Conservation (phyloP, 2,329 filamentous ascomycete genomes). For the Gyromitra esculenta region DNA sequence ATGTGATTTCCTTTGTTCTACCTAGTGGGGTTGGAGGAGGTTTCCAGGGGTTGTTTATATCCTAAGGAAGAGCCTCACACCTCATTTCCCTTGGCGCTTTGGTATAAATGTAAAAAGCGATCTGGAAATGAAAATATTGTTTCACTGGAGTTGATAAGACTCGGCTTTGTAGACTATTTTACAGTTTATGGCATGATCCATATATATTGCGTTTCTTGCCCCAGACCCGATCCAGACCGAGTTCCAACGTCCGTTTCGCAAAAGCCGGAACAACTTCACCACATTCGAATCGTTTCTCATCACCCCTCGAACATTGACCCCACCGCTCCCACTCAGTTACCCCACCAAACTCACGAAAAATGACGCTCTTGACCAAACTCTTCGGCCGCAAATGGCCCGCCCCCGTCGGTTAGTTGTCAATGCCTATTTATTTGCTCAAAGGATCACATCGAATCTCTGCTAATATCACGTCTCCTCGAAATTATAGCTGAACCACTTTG, state of each 20-base stretch:
- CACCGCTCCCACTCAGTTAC: slow-evolving; percentile 39
- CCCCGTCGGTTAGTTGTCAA: slow-evolving; percentile 73
- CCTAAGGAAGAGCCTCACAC: slow-evolving; percentile 34
- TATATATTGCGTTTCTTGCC: slow-evolving; percentile 25
- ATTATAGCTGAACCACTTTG: slow-evolving; percentile 82
- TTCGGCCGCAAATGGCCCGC: slow-evolving; percentile 86
- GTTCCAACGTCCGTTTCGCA: slow-evolving; percentile 40
- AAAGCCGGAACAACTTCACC: slow-evolving; percentile 47
- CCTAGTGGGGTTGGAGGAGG: slow-evolving; percentile 11
- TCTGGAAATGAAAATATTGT: not conserved
- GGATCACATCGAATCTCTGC: slow-evolving; percentile 59
- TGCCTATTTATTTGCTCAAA: slow-evolving; percentile 5
- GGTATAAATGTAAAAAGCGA: slow-evolving; percentile 9
- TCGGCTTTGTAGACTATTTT: not conserved
- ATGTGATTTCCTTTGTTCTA: not conserved
- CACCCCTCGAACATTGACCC: slow-evolving; percentile 40
- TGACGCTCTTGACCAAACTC: slow-evolving; percentile 59
- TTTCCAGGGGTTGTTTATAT: slow-evolving; percentile 28
- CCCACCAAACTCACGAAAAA: slow-evolving; percentile 42
- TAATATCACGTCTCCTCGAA: slow-evolving; percentile 18
- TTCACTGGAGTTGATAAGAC: not conserved
- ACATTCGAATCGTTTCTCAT: slow-evolving; percentile 29
- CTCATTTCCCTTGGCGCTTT: slow-evolving; percentile 11
- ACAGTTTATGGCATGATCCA: not conserved
- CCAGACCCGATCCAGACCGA: slow-evolving; percentile 33